A percentile compares a stretch with the other conserved stretches of the same genome.
Conservation (phyloP, 805 yeast genomes). For the Nakazawaea wyomingensis region DNA sequence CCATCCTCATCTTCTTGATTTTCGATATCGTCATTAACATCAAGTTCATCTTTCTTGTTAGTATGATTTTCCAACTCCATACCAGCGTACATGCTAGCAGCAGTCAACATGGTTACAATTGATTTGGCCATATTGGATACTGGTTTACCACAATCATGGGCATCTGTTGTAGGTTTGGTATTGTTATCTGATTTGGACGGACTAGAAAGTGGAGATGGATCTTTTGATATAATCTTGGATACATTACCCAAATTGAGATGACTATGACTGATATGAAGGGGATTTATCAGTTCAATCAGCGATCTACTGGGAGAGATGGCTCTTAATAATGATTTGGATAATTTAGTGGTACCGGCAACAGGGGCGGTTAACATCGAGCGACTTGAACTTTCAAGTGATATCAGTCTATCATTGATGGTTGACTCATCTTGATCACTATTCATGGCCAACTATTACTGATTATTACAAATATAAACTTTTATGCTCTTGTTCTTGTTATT, state of each 20-base stretch:
- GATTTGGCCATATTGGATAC: slow-evolving; percentile 43
- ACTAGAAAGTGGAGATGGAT: background rate
- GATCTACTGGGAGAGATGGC: slow-evolving; percentile 1
- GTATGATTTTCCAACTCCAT: slow-evolving; percentile 17
- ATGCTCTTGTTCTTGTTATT: no score
- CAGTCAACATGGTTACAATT: slow-evolving; percentile 49
- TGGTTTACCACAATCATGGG: slow-evolving; percentile 12
- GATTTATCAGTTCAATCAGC: background rate
- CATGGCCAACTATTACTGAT: background rate
- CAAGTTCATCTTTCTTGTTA: slow-evolving; percentile 26
- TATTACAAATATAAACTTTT: no score
- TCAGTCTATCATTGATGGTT: background rate
- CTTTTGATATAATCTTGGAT: background rate
- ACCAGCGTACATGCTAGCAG: slow-evolving; percentile 50
- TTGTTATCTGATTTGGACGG: no score
- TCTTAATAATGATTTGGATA: background rate
- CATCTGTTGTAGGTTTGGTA: no score
- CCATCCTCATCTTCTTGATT: slow-evolving; percentile 5
- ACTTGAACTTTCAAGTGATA: background rate
- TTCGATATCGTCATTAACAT: slow-evolving; percentile 19
- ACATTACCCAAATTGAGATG: background rate
- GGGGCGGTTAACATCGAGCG: background rate
- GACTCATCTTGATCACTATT: background rate
- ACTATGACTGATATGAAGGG: background rate
- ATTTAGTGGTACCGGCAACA: background rate